Conservation (phyloP, 106 monocot species). For the Dendrobium officinale region DNA sequence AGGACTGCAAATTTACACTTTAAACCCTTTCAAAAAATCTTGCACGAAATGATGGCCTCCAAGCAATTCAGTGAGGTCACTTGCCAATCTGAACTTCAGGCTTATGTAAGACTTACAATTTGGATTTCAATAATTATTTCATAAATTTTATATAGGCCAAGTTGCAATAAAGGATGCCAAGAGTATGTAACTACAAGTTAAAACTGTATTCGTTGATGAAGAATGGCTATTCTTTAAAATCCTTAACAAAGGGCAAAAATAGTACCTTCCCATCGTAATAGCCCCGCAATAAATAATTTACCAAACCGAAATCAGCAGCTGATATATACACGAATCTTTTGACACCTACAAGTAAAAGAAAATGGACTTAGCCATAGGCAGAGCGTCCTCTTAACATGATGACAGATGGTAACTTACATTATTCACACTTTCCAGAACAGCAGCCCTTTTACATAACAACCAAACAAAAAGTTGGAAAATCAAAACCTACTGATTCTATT, state of each 20-base stretch:
- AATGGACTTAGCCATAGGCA: not conserved
- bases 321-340: conserved; percentile 98
- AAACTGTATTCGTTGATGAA: not conserved
- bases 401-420: not conserved
- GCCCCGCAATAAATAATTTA: conserved; percentile 74
- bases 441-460: not conserved
- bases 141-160: not conserved
- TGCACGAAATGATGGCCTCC: not conserved
- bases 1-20: not conserved
- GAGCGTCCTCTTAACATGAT: not conserved
- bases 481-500: not conserved
- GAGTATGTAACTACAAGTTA: not conserved
- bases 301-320: conserved; percentile 90
- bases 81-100: not conserved
- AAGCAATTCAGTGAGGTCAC: not conserved
- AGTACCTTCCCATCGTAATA: conserved; percentile 98
- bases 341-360: conserved; percentile 50
- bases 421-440: not conserved
- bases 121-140: not conserved
- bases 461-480: not conserved
- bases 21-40: not conserved
- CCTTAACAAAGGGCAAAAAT: not conserved
- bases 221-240: not conserved
- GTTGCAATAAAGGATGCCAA: not conserved
- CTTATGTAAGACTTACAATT: not conserved